Evolutionary conservation across 1,284 basidiomycete species (phyloP).

Genomic region (Puccinia novopanici): DNA sequence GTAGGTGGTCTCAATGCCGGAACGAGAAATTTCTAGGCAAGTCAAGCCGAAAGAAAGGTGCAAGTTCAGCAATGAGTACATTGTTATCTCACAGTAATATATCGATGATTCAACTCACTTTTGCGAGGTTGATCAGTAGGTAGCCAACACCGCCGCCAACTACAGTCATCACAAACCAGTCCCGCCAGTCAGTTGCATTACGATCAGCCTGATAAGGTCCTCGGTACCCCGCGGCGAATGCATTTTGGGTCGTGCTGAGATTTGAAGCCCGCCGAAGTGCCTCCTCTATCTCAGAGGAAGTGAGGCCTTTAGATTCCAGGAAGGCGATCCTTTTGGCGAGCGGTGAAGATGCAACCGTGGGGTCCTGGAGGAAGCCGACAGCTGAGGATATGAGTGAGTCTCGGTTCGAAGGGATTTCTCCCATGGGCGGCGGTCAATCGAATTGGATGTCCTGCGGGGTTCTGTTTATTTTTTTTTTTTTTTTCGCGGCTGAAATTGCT

Average conservation of each 20-base stretch:
- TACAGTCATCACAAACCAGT: conserved; percentile 48
- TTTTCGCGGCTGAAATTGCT: no score
- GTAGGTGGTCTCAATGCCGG: conserved; percentile 40
- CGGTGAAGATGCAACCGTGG: conserved; percentile 27
- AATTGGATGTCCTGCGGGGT: no score
- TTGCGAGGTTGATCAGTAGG: conserved; percentile 33
- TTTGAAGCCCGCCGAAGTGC: conserved; percentile 29
- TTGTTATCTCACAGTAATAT: no score
- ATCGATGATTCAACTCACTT: conserved; percentile 6
- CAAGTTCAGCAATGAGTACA: background rate
- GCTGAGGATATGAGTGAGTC: conserved; percentile 32
- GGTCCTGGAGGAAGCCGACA: conserved; percentile 43
- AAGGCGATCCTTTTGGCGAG: conserved; percentile 41
- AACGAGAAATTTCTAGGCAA: conserved; percentile 25
- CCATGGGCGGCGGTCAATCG: no score
- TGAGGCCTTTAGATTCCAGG: conserved; percentile 46
- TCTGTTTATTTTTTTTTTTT: no score
- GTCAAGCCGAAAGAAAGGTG: background rate
- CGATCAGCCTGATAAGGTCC: conserved; percentile 15
- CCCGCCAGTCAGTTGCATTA: conserved; percentile 34
- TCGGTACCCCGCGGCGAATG: conserved; percentile 25
- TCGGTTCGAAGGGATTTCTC: conserved; percentile 10
- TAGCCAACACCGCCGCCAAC: conserved; percentile 43
- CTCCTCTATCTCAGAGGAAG: conserved; percentile 29
- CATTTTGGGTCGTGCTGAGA: conserved; percentile 5